Conservation (phyloP, 306 rosid species). For the Amphicarpaea edgeworthii region DNA sequence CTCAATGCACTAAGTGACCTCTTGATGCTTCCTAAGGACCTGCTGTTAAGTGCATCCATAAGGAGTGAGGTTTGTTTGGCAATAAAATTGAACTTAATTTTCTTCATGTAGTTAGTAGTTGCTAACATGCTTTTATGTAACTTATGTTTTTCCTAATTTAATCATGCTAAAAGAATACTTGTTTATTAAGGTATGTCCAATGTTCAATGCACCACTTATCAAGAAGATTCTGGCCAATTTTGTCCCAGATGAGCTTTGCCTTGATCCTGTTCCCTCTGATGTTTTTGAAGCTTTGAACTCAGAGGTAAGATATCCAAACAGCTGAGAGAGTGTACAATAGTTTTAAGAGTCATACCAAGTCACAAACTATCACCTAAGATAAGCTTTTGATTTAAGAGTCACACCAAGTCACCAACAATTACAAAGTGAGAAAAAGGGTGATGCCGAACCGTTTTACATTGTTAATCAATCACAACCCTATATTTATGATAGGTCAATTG, state of each 20-base stretch:
- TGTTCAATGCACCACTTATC: constrained; percentile 66
- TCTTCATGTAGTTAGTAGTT: constrained; percentile 16
- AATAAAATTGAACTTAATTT: constrained; percentile 31
- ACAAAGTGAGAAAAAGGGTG: too few species aligned
- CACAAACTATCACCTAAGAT: too few species aligned
- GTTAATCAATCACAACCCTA: too few species aligned
- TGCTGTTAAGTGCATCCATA: constrained; percentile 65
- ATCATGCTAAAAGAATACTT: constrained; percentile 20
- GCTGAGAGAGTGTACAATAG: too few species aligned
- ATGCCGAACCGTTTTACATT: too few species aligned
- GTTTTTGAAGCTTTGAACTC: constrained; percentile 67
- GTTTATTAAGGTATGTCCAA: constrained; percentile 77
- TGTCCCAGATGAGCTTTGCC: constrained; percentile 80
- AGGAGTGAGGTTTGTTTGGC: constrained; percentile 81
- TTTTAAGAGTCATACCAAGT: too few species aligned
- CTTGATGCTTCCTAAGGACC: constrained; percentile 92
- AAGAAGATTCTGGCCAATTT: constrained; percentile 68
- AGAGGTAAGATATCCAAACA: constrained; percentile 60
- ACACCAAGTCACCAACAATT: too few species aligned
- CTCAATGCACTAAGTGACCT: constrained; percentile 90
- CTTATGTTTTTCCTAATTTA: constrained; percentile 20
- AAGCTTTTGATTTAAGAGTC: too few species aligned
- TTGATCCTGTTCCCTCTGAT: constrained; percentile 70
- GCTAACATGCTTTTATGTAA: neutral
- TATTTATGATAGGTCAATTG: too few species aligned